Percentiles rank a stretch among this genome's conserved stretches.
Evolutionary conservation across 179 eudicot species (phyloP).

Genomic region (Silene coronaria): DNA sequence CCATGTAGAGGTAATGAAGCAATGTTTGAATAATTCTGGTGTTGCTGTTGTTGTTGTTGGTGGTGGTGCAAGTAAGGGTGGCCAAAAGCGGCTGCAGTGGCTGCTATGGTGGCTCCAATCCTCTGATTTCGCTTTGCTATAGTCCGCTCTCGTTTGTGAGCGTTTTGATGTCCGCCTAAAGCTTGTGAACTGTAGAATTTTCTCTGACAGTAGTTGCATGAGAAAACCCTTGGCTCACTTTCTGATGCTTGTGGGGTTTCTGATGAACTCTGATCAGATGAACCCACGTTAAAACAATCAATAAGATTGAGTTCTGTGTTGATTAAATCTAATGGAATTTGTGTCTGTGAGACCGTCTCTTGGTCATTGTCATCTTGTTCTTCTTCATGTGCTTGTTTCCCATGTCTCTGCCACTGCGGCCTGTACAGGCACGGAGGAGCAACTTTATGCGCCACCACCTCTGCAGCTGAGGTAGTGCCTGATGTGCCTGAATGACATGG

Average conservation of each 20-base stretch:
- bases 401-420: conserved; percentile 14
- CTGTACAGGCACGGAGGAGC: conserved; percentile 14
- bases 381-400: conserved; percentile 17
- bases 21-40: conserved; percentile 27
- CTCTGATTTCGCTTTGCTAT: conserved; percentile 53
- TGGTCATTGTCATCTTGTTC: conserved; percentile 24
- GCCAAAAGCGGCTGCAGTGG: conserved; percentile 40
- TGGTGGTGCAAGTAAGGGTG: conserved; percentile 39
- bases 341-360: conserved; percentile 21
- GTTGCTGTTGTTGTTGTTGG: conserved; percentile 24
- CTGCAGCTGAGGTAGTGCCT: conserved; percentile 26
- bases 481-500: conserved; percentile 39
- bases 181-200: conserved; percentile 68
- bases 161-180: conserved; percentile 64
- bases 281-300: conserved; percentile 40
- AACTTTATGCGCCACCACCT: conserved; percentile 23
- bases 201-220: conserved; percentile 66
- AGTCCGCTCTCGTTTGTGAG: conserved; percentile 63
- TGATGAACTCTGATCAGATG: conserved; percentile 38
- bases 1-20: conserved; percentile 55
- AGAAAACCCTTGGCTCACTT: conserved; percentile 50
- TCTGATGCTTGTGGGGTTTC: conserved; percentile 33
- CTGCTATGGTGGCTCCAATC: conserved; percentile 46
- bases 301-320: conserved; percentile 45
- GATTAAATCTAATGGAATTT: conserved; percentile 20